These are phyloP conservation scores for Starmera dryadoides DNA, from an alignment of 805 yeast species.

Conservation along the genomic window DNA sequence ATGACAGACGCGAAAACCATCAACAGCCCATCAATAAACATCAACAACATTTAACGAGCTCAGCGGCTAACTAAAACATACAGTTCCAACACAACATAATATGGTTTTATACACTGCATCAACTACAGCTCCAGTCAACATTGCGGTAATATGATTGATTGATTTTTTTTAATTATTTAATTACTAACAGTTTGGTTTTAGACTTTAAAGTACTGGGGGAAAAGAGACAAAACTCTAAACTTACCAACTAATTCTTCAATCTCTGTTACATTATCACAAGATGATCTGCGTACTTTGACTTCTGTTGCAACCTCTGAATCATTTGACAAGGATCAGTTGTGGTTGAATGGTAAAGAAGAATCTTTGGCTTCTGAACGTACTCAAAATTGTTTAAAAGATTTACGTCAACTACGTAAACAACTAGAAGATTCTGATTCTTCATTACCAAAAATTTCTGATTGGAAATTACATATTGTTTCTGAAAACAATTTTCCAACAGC, in stretches of 20 bases:
- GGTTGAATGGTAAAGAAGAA: constrained; percentile 83
- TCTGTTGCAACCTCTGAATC: constrained; percentile 66
- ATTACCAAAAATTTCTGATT: constrained; percentile 55
- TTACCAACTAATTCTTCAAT: constrained; percentile 95
- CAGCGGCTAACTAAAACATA: not conserved
- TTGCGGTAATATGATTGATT: constrained; percentile 49
- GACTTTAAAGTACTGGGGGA: constrained; percentile 98
- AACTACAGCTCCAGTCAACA: constrained; percentile 94
- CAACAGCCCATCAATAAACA: no score
- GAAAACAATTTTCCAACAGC: constrained; percentile 99
- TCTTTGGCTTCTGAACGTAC: constrained; percentile 57
- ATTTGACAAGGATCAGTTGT: constrained; percentile 59
- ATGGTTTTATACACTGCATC: constrained; percentile 66
- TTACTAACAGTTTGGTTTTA: constrained; percentile 16
- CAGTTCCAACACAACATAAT: not conserved
- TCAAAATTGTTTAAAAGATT: constrained; percentile 67
- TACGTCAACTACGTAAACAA: constrained; percentile 57
- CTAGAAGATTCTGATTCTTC: constrained; percentile 47
- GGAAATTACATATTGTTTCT: constrained; percentile 73
- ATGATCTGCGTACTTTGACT: constrained; percentile 85
- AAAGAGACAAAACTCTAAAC: constrained; percentile 81
- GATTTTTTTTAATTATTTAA: not conserved
- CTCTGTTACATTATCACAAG: constrained; percentile 88
- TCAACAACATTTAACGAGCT: not conserved
- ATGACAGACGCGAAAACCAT: no score